Conservation (phyloP, 1,284 basidiomycete genomes). For the Puccinia coronata region DNA sequence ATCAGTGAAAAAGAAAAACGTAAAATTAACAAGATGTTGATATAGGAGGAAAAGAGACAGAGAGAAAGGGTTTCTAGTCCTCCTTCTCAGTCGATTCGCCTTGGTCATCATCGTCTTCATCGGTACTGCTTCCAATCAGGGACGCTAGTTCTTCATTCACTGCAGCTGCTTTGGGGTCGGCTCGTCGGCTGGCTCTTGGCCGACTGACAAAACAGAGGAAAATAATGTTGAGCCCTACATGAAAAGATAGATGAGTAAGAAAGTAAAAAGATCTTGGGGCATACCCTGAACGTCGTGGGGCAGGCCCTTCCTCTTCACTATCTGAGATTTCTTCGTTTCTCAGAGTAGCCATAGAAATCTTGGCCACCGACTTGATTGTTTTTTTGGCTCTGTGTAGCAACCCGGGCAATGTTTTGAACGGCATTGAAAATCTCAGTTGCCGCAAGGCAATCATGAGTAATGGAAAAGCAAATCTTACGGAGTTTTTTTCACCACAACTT, state of each 20-base stretch:
- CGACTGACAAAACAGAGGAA: background rate
- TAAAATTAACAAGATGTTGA: too few relatives aligned
- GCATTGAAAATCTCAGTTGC: too few relatives aligned
- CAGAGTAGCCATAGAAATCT: slow-evolving; percentile 29
- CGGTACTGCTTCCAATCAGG: slow-evolving; percentile 40
- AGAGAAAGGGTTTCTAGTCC: background rate
- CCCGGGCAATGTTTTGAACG: background rate
- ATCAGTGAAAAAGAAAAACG: too few relatives aligned
- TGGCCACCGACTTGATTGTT: slow-evolving; percentile 23
- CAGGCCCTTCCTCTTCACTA: slow-evolving; percentile 10
- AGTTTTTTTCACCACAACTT: slow-evolving; percentile 31
- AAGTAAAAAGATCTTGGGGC: background rate
- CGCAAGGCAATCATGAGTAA: background rate
- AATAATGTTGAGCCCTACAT: background rate
- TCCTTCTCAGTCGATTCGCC: slow-evolving; percentile 30
- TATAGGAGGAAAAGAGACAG: background rate
- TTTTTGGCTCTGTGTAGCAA: slow-evolving; percentile 18
- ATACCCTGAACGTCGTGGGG: slow-evolving; percentile 41
- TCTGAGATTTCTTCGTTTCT: slow-evolving; percentile 29
- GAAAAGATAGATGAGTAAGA: background rate
- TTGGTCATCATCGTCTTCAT: slow-evolving; percentile 34
- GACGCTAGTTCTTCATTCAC: slow-evolving; percentile 38
- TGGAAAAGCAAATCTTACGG: slow-evolving; percentile 16
- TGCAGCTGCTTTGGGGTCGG: slow-evolving; percentile 10
- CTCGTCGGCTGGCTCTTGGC: slow-evolving; percentile 26